Percentiles rank a stretch among this genome's conserved stretches.
phyloP scores from a whole-genome alignment of 306 rosid species.

The Citrullus amarus region DNA sequence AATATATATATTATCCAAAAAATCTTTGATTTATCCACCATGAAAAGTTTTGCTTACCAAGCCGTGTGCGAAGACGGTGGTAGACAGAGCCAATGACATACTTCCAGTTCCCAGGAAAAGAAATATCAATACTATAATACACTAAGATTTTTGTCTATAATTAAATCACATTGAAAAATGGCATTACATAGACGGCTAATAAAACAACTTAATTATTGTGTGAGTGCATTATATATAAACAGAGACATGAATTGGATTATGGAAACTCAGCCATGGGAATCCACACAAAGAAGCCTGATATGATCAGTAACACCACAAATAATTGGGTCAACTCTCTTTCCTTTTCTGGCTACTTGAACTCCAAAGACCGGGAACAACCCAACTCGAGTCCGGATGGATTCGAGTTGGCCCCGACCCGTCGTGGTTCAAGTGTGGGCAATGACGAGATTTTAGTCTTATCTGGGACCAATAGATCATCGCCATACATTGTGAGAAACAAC shows the following conservation, averaged over 20 bases:
- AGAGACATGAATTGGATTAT: background rate
- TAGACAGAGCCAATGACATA: background rate
- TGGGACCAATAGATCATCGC: background rate
- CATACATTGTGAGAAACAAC: background rate
- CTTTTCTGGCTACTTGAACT: slow-evolving; percentile 40
- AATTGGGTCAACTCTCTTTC: slow-evolving; percentile 42
- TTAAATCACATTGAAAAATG: no score
- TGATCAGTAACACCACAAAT: background rate
- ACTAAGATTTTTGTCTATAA: no score
- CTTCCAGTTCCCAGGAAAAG: background rate
- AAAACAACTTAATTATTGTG: background rate
- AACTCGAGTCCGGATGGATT: slow-evolving; percentile 27
- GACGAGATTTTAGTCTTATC: background rate
- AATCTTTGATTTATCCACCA: background rate
- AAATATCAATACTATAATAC: no score
- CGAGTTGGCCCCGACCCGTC: slow-evolving; percentile 15
- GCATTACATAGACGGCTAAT: no score
- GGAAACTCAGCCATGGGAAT: slow-evolving; percentile 30
- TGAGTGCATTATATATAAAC: background rate
- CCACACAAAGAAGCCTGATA: slow-evolving; percentile 17
- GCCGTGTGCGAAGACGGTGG: background rate
- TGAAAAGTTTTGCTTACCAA: background rate
- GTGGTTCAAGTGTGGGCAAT: background rate
- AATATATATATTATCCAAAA: background rate
- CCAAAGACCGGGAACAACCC: slow-evolving; percentile 40